Evolutionary conservation across 495 filamentous ascomycete species (phyloP).

Genomic region (Lentithecium fluviatile): DNA sequence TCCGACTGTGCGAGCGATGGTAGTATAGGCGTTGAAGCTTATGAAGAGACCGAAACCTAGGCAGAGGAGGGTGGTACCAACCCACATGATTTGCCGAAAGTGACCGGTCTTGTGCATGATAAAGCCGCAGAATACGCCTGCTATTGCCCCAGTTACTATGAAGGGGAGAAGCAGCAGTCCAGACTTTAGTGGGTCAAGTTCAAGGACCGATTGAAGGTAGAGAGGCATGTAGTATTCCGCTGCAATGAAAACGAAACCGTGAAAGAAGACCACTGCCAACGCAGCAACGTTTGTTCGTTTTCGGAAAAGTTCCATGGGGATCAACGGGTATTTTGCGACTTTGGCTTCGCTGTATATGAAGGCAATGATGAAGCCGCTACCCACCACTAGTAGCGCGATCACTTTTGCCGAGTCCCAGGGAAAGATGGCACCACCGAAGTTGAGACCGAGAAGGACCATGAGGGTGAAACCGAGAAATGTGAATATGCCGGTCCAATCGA

Average conservation of each 20-base stretch:
- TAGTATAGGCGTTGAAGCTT: conserved; percentile 44
- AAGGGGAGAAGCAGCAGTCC: conserved; percentile 56
- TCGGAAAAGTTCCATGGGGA: conserved; percentile 41
- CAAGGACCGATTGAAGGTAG: conserved; percentile 56
- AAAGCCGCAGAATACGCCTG: conserved; percentile 52
- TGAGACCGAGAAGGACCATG: conserved; percentile 43
- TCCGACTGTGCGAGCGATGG: conserved; percentile 47
- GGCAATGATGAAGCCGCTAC: conserved; percentile 35
- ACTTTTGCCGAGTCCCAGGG: conserved; percentile 43
- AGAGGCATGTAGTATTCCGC: conserved; percentile 60
- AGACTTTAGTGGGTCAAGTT: conserved; percentile 52
- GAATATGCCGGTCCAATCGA: conserved; percentile 53
- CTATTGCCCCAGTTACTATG: conserved; percentile 51
- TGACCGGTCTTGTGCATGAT: conserved; percentile 61
- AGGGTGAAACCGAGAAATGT: conserved; percentile 40
- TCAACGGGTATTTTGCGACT: conserved; percentile 42
- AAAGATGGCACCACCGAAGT: conserved; percentile 44
- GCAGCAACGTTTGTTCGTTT: conserved; percentile 41
- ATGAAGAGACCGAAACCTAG: conserved; percentile 58
- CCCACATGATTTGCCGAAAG: conserved; percentile 58
- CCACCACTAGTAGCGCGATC: conserved; percentile 45
- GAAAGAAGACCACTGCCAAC: conserved; percentile 44
- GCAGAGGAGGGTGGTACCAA: conserved; percentile 48
- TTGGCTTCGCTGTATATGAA: conserved; percentile 43
- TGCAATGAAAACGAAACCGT: conserved; percentile 55